Evolutionary conservation across 2,329 filamentous ascomycete species (phyloP), one percentile per base, ranked within the genome.

Genomic region (Cadophora gregata): DNA sequence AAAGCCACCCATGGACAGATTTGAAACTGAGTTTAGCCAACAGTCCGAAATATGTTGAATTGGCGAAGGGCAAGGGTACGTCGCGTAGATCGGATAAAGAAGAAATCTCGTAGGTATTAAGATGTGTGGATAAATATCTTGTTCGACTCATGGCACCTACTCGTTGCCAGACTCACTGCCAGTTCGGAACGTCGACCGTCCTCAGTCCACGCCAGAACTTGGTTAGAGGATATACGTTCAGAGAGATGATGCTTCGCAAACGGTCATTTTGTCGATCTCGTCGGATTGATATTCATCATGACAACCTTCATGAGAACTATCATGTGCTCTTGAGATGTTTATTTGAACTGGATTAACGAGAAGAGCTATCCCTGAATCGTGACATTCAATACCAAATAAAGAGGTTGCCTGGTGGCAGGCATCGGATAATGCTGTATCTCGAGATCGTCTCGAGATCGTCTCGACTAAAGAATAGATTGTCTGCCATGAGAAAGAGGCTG

Each of bases 11-110:
- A 24, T 42, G 55, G 21, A 21, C 12, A 58, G 55, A 42, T 38
- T 21, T 58, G 55, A 58, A 56, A 42, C 33, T 14, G 55, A 36
- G 8, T 38, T 58, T 38, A 58, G 55, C 55, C 55, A 58, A 27
- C 55, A 58, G 33, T 16, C 33, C 21, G 10, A 38, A 58, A 58
- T 38, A 58, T 42, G 21, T 58, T 58, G 21, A 58, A 10, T 31
- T 38, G 33, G 14, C n/a, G 1, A 3, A 8, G 55, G 55, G 31
- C 55, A 38, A 25, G 19, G 33, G 33, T 25, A 24, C n/a, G 29
- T 51, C 29, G 16, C n/a, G 27, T 53, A 53, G n/a, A 53, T 31
- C 50, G 19, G 50, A 53, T 27, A 27, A 53, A 14, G 50, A 53
- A 25, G n/a, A 36, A n/a, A 9, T 21, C 53, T 24, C 29, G 3